Base-by-base conservation (phyloP, 495 filamentous ascomycete species). In the Tuber aestivum region DNA sequence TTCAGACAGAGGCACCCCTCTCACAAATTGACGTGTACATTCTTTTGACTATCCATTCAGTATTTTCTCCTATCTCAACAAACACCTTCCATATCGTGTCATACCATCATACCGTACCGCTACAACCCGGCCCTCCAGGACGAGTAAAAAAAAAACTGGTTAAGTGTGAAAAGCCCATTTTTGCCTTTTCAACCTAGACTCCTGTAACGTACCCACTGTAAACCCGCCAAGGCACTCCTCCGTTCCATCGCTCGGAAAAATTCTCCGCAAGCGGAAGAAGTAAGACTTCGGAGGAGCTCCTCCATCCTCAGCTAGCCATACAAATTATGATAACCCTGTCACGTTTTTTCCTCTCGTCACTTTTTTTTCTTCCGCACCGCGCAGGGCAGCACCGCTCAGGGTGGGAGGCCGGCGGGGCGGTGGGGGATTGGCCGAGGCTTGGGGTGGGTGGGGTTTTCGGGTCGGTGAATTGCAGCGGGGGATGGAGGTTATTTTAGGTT, bases 321-420 rank as follows among this genome's bases (percentile, higher is more conserved):
- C 56, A 35, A 20, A 65, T 32, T 50, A 32, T 3, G 3, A 10
- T 18, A 35, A 35, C 56, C 56, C 56, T 65, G 27, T 65, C 56
- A 35, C 56, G 27, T 35, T 27, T 65, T 65, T 35, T 35, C 35
- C 9, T 65, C 35, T 65, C 56, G 14, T 61, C 56, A 65, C 56
- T 65, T 65, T 65, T 65, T 65, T 32, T 61, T 65, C 23, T 56
- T n/a, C 56, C 27, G 56, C 27, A 18, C 56, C n/a, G 50, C n/a
- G 50, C 10, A 27, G n/a, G 9, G 50, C n/a, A 61, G 50, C 3
- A 2, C 50, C 56, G 27, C 14, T 65, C 14, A 35, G 56, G 56
- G n/a, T 27, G n/a, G 50, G 50, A 61, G 50, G 56, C 56, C 27
- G 56, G 56, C 56, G 56, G 56, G 56, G 56, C 56, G 56, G 56